These are phyloP conservation scores for Juglanconis sp. DNA, from an alignment of 2,329 filamentous ascomycete genomes.

Conservation along the genomic window DNA sequence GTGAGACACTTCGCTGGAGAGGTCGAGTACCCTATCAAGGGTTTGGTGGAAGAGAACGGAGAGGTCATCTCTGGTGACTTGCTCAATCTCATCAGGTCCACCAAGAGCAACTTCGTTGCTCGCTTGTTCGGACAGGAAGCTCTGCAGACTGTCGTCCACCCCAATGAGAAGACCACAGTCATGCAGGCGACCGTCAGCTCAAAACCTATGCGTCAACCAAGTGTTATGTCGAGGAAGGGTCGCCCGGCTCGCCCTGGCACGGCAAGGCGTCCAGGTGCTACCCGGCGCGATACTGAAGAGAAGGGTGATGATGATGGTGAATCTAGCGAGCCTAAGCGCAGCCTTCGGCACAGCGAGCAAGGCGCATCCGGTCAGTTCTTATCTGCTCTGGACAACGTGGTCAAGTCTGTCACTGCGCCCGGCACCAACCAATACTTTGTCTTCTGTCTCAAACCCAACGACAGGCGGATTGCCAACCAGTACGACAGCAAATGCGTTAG, in stretches of 20 bases:
- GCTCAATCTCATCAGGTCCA: slow-evolving; percentile 87
- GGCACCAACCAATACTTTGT: slow-evolving; percentile 94
- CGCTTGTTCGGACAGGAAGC: slow-evolving; percentile 96
- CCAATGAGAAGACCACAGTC: slow-evolving; percentile 82
- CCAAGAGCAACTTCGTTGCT: slow-evolving; percentile 82
- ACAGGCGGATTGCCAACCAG: slow-evolving; percentile 94
- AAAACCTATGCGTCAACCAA: slow-evolving; percentile 87
- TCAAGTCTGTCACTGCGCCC: slow-evolving; percentile 74
- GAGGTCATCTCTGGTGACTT: slow-evolving; percentile 94
- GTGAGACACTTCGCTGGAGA: slow-evolving; percentile 95
- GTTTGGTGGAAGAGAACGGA: slow-evolving; percentile 89
- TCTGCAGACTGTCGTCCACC: slow-evolving; percentile 88
- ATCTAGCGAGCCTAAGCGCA: slow-evolving; percentile 38
- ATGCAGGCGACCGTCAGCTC: slow-evolving; percentile 96
- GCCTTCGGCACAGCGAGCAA: slow-evolving; percentile 58
- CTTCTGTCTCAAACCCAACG: slow-evolving; percentile 96
- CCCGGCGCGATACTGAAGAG: slow-evolving; percentile 26
- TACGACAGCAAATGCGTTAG: slow-evolving; percentile 99
- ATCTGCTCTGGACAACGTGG: slow-evolving; percentile 84
- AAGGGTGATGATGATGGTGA: slow-evolving; percentile 44
- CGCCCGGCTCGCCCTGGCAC: slow-evolving; percentile 38
- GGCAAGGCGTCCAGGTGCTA: slow-evolving; percentile 29
- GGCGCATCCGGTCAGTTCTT: slow-evolving; percentile 92
- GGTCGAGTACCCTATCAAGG: slow-evolving; percentile 86
- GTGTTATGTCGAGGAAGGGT: slow-evolving; percentile 80